Conservation (phyloP, 2,329 filamentous ascomycete species). For the Claviceps quebecensis region DNA sequence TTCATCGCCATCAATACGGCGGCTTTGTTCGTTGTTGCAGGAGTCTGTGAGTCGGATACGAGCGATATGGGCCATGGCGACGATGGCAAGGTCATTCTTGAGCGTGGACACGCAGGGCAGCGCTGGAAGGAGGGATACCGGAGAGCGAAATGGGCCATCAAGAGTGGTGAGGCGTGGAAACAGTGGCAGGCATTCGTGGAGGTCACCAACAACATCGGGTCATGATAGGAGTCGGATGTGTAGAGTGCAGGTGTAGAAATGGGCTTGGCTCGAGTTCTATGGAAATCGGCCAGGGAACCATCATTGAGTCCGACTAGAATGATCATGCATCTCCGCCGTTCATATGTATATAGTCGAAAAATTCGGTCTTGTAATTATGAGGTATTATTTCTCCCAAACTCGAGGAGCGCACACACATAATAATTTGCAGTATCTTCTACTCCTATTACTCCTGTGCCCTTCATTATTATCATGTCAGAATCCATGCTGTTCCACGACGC, state of each 20-base stretch:
- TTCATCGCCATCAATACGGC: conserved; percentile 94
- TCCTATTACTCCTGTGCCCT: neutral
- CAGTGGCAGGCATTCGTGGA: conserved; percentile 77
- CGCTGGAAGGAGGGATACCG: conserved; percentile 93
- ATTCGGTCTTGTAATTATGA: neutral
- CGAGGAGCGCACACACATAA: neutral
- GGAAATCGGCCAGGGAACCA: too few relatives aligned
- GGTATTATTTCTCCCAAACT: neutral
- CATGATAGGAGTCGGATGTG: neutral
- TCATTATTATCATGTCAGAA: neutral
- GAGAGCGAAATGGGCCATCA: conserved; percentile 74
- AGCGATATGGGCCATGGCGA: conserved; percentile 71
- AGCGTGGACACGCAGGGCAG: conserved; percentile 71
- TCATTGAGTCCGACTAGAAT: neutral
- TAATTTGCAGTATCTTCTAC: neutral
- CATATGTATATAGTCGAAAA: neutral
- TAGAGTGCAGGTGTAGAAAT: neutral
- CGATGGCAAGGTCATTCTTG: conserved; percentile 64
- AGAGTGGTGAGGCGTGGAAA: conserved; percentile 72
- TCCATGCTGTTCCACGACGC: neutral
- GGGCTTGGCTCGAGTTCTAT: too few relatives aligned
- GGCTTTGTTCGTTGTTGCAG: conserved; percentile 71
- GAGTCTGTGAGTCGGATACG: conserved; percentile 70
- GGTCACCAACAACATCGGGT: conserved; percentile 48
- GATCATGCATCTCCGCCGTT: too few relatives aligned